phyloP scores from a whole-genome alignment of 148 eudicot genomes.

The Mesembryanthemum crystallinum region DNA sequence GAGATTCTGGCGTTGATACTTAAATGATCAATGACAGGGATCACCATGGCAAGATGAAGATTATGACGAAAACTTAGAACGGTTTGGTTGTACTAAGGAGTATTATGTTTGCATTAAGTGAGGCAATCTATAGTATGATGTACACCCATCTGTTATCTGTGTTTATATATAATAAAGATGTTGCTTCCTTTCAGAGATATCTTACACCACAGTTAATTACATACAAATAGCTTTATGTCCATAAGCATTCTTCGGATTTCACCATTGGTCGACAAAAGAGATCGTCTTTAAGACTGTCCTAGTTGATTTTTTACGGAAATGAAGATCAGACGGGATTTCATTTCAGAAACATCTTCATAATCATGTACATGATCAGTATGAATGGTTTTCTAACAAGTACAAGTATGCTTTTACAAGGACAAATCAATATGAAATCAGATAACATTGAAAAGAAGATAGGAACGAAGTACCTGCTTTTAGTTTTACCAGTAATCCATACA shows the following conservation, averaged over 20 bases:
- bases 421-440: neutral
- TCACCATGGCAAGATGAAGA: neutral
- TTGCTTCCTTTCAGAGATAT: neutral
- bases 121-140: conserved; percentile 14
- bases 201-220: neutral
- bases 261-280: neutral
- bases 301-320: neutral
- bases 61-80: conserved; percentile 20
- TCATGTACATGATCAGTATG: neutral
- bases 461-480: conserved; percentile 5
- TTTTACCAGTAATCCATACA: conserved; percentile 52
- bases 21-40: neutral
- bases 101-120: conserved; percentile 10
- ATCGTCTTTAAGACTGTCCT: neutral
- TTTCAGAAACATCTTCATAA: neutral
- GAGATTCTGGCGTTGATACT: conserved; percentile 1
- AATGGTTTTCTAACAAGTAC: neutral
- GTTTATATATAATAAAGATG: conserved; percentile 23
- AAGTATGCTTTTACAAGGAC: neutral
- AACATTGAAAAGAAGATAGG: no score
- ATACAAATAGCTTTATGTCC: neutral
- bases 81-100: conserved; percentile 16
- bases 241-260: neutral
- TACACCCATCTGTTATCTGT: conserved; percentile 5
- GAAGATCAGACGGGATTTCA: neutral